Conservation (phyloP, 2,329 filamentous ascomycete species). For the Colletotrichum eremochloae region DNA sequence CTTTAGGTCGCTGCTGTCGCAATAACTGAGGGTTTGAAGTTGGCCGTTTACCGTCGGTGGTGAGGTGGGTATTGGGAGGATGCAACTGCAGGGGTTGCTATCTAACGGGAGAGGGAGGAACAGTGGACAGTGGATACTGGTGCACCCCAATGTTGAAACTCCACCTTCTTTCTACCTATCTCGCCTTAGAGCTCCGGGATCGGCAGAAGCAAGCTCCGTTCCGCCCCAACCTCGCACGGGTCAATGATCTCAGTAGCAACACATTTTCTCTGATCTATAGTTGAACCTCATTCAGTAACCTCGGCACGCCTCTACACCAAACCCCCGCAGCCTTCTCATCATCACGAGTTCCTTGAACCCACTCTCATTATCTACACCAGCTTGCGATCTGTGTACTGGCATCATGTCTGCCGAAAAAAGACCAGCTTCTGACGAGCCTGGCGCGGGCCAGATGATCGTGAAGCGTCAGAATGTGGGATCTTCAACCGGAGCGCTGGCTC, state of each 20-base stretch:
- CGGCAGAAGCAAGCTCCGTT: conserved; percentile 41
- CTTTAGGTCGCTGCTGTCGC: neutral
- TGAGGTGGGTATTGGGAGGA: conserved; percentile 4
- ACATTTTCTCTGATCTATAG: conserved; percentile 18
- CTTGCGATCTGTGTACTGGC: conserved; percentile 4
- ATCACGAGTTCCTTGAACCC: neutral
- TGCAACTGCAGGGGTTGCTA: conserved; percentile 11
- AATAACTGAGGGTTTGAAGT: neutral
- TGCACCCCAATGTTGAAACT: neutral
- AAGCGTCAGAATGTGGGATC: conserved; percentile 84
- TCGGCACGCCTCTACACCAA: neutral
- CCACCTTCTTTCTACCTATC: neutral
- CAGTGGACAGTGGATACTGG: neutral
- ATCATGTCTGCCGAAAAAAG: conserved; percentile 94
- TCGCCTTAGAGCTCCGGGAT: conserved; percentile 18
- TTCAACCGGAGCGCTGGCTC: conserved; percentile 62
- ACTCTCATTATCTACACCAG: neutral
- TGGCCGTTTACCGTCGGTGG: neutral
- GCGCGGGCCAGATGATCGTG: conserved; percentile 83
- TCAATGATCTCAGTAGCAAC: conserved; percentile 19
- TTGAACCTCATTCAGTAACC: neutral
- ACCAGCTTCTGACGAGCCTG: conserved; percentile 86
- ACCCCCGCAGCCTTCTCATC: neutral
- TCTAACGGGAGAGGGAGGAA: neutral
- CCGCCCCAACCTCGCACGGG: conserved; percentile 2